These are phyloP conservation scores for Eurotiales sp. DNA, from an alignment of 2,329 filamentous ascomycete genomes.

Conservation along the genomic window DNA sequence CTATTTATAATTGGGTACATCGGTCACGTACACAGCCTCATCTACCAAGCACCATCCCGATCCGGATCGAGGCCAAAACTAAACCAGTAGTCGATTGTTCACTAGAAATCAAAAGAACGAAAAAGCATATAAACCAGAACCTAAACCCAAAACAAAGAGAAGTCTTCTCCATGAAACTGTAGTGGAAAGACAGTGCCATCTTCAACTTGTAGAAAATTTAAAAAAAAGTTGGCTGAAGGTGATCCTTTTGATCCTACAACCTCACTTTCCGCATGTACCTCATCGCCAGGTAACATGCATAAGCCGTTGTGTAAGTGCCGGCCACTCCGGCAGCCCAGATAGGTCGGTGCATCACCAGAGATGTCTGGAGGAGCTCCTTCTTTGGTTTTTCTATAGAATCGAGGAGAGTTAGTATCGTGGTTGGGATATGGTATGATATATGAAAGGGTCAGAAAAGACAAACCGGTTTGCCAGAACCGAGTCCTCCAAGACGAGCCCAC, in stretches of 20 bases:
- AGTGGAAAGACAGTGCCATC: neutral
- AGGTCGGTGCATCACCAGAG: constrained; percentile 12
- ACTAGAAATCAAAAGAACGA: too few relatives aligned
- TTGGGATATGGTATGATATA: neutral
- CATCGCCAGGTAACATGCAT: constrained; percentile 8
- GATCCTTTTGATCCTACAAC: neutral
- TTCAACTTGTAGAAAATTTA: too few relatives aligned
- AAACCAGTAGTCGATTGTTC: too few relatives aligned
- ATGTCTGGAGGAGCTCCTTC: constrained; percentile 13
- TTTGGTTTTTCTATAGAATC: constrained; percentile 14
- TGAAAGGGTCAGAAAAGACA: neutral
- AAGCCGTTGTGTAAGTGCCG: constrained; percentile 13
- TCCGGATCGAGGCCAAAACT: neutral
- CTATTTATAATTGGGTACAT: too few relatives aligned
- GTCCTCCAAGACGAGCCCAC: constrained; percentile 9
- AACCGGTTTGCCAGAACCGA: constrained; percentile 13
- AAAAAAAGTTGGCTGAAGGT: neutral
- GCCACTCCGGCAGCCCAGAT: constrained; percentile 12
- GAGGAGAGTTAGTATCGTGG: neutral
- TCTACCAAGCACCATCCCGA: too few relatives aligned
- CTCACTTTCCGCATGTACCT: constrained; percentile 8
- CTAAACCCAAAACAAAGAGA: neutral
- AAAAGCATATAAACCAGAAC: neutral
- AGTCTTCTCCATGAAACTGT: neutral
- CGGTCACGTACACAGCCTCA: too few relatives aligned